These are phyloP conservation scores for Hypsizygus ulmarius DNA, from an alignment of 1,284 basidiomycete genomes.

Conservation along the genomic window DNA sequence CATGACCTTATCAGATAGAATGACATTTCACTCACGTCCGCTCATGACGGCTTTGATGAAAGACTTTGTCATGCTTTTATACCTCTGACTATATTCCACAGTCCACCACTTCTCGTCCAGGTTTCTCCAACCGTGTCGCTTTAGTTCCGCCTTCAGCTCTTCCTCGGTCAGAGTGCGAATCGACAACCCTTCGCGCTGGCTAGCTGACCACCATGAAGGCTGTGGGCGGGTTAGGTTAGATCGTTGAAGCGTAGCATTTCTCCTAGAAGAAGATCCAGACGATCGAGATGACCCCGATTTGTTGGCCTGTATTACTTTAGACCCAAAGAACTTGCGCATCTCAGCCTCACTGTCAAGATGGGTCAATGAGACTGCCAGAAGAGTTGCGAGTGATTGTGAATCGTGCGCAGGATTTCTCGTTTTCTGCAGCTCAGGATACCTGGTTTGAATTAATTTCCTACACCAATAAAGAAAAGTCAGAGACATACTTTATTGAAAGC, in stretches of 20 bases:
- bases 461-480: background rate
- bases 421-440: constrained; percentile 56
- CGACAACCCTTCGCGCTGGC: constrained; percentile 67
- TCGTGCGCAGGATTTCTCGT: constrained; percentile 26
- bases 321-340: constrained; percentile 88
- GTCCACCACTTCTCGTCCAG: constrained; percentile 80
- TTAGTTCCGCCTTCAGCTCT: constrained; percentile 49
- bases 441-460: constrained; percentile 18
- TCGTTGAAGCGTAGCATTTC: constrained; percentile 38
- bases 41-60: constrained; percentile 80
- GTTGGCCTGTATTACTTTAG: constrained; percentile 72
- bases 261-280: constrained; percentile 28
- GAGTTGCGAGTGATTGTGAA: constrained; percentile 43
- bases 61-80: constrained; percentile 74
- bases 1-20: background rate
- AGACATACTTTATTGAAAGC: constrained; percentile 69
- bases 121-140: constrained; percentile 41
- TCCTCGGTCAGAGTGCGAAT: constrained; percentile 54
- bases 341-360: constrained; percentile 87
- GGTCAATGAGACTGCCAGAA: constrained; percentile 73
- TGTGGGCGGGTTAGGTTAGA: constrained; percentile 66
- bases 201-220: constrained; percentile 59
- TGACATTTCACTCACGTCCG: constrained; percentile 55
- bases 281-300: constrained; percentile 34
- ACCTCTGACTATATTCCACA: constrained; percentile 80